Evolutionary conservation across 495 filamentous ascomycete genomes (phyloP).

Genomic region (Penicillium paxilli): DNA sequence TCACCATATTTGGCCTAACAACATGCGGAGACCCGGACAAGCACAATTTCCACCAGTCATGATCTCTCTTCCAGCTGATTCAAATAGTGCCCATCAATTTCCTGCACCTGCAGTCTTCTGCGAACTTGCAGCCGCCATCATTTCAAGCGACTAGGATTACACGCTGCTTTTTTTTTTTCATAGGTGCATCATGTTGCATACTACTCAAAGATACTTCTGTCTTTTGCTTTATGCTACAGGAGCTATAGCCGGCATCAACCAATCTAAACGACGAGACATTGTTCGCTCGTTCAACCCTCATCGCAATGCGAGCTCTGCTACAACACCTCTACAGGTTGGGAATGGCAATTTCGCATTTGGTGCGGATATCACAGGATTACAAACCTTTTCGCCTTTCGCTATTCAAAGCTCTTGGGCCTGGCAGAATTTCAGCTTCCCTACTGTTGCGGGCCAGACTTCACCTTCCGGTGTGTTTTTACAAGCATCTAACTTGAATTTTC

Average conservation of each 20-base stretch:
- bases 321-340: slow-evolving; percentile 20
- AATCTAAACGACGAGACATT: slow-evolving; percentile 47
- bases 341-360: slow-evolving; percentile 25
- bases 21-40: background rate
- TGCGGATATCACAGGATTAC: slow-evolving; percentile 19
- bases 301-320: slow-evolving; percentile 13
- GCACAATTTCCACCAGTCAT: background rate
- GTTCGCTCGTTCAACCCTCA: slow-evolving; percentile 14
- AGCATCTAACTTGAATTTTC: background rate
- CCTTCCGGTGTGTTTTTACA: background rate
- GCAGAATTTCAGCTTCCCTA: slow-evolving; percentile 14
- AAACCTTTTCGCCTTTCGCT: slow-evolving; percentile 16
- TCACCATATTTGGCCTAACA: background rate
- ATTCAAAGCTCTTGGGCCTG: slow-evolving; percentile 19
- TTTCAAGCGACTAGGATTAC: too few species aligned
- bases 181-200: too few species aligned
- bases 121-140: too few species aligned
- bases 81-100: too few species aligned
- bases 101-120: too few species aligned
- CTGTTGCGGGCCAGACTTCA: background rate
- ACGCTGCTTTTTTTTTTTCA: too few species aligned
- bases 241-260: background rate
- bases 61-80: background rate
- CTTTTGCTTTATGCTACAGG: background rate
- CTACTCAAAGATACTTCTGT: background rate